These are phyloP conservation scores for Claviceps capensis DNA, from an alignment of 2,329 filamentous ascomycete genomes.

Conservation along the genomic window DNA sequence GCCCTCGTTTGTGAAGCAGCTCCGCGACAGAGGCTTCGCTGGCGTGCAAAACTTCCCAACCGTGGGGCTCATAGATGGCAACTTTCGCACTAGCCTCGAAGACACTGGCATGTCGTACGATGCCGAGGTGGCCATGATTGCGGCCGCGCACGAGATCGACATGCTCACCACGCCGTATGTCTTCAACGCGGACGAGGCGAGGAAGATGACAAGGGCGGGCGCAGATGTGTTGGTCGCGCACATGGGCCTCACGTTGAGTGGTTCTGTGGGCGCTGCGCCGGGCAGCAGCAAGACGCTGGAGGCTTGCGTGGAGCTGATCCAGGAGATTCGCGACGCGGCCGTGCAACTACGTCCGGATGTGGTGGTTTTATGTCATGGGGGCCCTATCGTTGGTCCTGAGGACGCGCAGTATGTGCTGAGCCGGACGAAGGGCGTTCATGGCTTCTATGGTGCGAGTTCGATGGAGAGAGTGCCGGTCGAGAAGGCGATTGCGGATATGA, in stretches of 20 bases:
- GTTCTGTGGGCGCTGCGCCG: slow-evolving; percentile 49
- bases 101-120: slow-evolving; percentile 60
- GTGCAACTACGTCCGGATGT: slow-evolving; percentile 40
- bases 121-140: slow-evolving; percentile 53
- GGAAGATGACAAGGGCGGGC: slow-evolving; percentile 48
- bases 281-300: slow-evolving; percentile 41
- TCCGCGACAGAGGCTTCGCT: slow-evolving; percentile 49
- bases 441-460: slow-evolving; percentile 56
- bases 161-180: slow-evolving; percentile 58
- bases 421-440: slow-evolving; percentile 48
- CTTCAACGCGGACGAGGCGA: slow-evolving; percentile 48
- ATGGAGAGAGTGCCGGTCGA: slow-evolving; percentile 59
- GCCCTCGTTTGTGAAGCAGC: slow-evolving; percentile 41
- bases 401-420: slow-evolving; percentile 50
- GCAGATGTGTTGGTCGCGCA: slow-evolving; percentile 56
- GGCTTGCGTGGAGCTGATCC: slow-evolving; percentile 46
- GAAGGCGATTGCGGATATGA: slow-evolving; percentile 40
- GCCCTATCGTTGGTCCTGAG: slow-evolving; percentile 49
- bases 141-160: slow-evolving; percentile 41
- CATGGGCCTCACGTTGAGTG: slow-evolving; percentile 52
- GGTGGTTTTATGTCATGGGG: slow-evolving; percentile 50
- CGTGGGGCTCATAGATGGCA: slow-evolving; percentile 55
- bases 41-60: slow-evolving; percentile 65
- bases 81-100: slow-evolving; percentile 53
- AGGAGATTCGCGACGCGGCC: slow-evolving; percentile 50